Conservation (phyloP, 2,329 filamentous ascomycete species). For the Aaosphaeria pasadenensis region DNA sequence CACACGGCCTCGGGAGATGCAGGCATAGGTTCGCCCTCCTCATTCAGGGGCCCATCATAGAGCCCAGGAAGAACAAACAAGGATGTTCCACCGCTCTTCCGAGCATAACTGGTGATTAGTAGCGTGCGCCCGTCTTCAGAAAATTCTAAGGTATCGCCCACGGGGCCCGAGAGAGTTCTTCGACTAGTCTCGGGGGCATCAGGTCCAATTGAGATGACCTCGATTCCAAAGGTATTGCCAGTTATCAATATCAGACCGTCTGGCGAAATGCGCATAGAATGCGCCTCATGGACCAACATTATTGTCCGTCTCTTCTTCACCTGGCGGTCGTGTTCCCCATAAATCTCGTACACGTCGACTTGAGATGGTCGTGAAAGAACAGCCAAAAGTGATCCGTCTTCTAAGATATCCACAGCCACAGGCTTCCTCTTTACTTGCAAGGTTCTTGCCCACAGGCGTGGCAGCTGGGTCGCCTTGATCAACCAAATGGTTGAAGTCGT, state of each 20-base stretch:
- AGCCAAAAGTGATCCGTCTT: slow-evolving; percentile 72
- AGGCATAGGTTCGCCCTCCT: slow-evolving; percentile 38
- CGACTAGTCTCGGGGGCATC: slow-evolving; percentile 45
- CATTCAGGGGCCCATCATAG: slow-evolving; percentile 38
- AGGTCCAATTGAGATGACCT: slow-evolving; percentile 72
- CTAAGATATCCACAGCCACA: slow-evolving; percentile 69
- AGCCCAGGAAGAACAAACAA: slow-evolving; percentile 37
- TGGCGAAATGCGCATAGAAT: slow-evolving; percentile 76
- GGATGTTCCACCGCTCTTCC: slow-evolving; percentile 33
- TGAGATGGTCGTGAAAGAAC: slow-evolving; percentile 80
- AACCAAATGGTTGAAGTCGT: slow-evolving; percentile 38
- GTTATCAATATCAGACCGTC: slow-evolving; percentile 79
- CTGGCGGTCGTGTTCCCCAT: slow-evolving; percentile 38
- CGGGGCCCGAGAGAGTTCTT: slow-evolving; percentile 34
- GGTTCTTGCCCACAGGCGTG: slow-evolving; percentile 34
- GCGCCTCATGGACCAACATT: slow-evolving; percentile 73
- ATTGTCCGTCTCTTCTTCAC: slow-evolving; percentile 71
- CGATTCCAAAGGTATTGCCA: slow-evolving; percentile 84
- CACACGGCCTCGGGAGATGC: slow-evolving; percentile 35
- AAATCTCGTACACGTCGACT: slow-evolving; percentile 79
- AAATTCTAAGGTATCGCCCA: slow-evolving; percentile 37
- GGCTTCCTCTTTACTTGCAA: slow-evolving; percentile 38
- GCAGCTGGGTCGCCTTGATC: slow-evolving; percentile 34
- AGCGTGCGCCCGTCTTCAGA: slow-evolving; percentile 40
- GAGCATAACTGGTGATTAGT: slow-evolving; percentile 36